Evolutionary conservation across 192 early-diverging fungal genomes (phyloP).

Genomic region (Backusella tarrabulga): DNA sequence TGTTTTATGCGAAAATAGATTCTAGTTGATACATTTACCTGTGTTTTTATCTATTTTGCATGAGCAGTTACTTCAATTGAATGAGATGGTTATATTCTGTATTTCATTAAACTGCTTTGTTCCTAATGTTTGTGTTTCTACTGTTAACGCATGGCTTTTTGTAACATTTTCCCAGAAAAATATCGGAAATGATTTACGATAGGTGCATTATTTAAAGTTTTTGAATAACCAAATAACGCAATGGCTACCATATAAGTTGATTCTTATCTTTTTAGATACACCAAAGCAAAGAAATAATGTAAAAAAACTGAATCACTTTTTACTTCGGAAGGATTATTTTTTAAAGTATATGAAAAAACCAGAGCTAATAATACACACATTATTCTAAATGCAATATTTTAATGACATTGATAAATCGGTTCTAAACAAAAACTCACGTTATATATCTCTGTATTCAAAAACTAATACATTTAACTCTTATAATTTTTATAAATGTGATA

Average conservation of each 20-base stretch:
- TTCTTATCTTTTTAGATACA: background rate
- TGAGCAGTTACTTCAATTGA: background rate
- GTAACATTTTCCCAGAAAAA: background rate
- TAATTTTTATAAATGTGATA: background rate
- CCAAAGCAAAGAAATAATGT: background rate
- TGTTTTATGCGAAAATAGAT: background rate
- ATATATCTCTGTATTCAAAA: background rate
- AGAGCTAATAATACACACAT: too few relatives aligned
- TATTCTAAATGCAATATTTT: background rate
- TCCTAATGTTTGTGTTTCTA: background rate
- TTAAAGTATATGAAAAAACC: too few relatives aligned
- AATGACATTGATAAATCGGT: background rate
- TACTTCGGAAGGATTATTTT: background rate
- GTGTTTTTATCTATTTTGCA: background rate
- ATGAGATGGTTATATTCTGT: background rate
- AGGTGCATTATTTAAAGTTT: background rate
- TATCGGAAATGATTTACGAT: background rate
- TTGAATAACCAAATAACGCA: background rate
- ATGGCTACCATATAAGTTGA: background rate
- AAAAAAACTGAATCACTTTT: background rate
- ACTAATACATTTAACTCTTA: background rate
- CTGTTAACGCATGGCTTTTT: background rate
- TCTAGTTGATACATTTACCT: background rate
- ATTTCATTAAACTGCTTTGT: background rate
- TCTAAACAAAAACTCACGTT: background rate